These are phyloP conservation scores for Podaxis sp. DNA, from an alignment of 768 basidiomycete species.

Conservation along the genomic window DNA sequence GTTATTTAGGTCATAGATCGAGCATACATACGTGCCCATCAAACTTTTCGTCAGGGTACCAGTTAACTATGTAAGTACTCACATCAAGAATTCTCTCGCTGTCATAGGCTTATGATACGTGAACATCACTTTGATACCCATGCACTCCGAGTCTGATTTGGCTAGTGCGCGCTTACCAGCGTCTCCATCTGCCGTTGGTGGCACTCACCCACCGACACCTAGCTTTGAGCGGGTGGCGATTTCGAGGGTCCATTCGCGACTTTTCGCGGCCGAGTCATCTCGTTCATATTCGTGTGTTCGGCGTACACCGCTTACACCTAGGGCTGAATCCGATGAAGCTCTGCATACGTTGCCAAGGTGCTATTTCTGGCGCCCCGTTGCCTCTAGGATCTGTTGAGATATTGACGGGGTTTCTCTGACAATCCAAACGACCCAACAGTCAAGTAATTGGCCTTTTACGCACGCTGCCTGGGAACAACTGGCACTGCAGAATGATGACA, in stretches of 20 bases:
- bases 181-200: neutral
- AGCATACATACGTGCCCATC: neutral
- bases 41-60: neutral
- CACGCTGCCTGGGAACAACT: neutral
- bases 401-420: neutral
- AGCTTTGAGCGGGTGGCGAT: neutral
- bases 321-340: neutral
- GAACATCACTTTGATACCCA: neutral
- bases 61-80: neutral
- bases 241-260: neutral
- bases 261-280: neutral
- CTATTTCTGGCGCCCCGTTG: constrained; percentile 2
- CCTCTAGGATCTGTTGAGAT: neutral
- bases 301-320: neutral
- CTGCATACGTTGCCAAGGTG: neutral
- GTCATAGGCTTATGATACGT: neutral
- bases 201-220: neutral
- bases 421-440: constrained; percentile 1
- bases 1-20: neutral
- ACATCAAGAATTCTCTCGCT: neutral
- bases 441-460: neutral
- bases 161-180: neutral
- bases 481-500: constrained; percentile 10
- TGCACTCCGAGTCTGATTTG: neutral
- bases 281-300: too few relatives aligned